A percentile compares a stretch with the other conserved stretches of the same genome.
Evolutionary conservation across 805 yeast genomes (phyloP).

Genomic region (Saturnispora serradocipensis): DNA sequence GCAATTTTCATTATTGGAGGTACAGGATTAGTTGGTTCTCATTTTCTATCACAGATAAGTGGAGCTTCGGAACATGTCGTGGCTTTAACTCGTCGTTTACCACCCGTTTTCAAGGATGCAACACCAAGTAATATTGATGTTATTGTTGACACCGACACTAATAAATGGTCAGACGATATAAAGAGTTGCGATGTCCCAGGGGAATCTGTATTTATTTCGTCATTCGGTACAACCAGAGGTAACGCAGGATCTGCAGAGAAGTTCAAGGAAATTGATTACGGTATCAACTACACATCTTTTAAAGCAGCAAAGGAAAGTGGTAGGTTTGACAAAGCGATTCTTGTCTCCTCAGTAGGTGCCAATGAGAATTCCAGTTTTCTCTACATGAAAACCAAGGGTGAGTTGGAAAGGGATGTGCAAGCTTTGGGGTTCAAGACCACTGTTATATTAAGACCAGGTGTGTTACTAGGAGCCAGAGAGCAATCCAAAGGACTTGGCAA

Average conservation of each 20-base stretch:
- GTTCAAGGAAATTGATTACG: conserved; percentile 67
- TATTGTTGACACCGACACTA: conserved; percentile 37
- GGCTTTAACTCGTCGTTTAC: conserved; percentile 45
- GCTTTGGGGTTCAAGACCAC: conserved; percentile 60
- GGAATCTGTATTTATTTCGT: conserved; percentile 44
- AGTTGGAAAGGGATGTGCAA: conserved; percentile 58
- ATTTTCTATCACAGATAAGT: conserved; percentile 37
- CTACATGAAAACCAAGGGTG: conserved; percentile 64
- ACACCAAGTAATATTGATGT: conserved; percentile 21
- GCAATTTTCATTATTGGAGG: conserved; percentile 47
- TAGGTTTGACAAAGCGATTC: conserved; percentile 48
- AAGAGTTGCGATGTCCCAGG: conserved; percentile 22
- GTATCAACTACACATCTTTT: conserved; percentile 58
- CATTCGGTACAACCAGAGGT: conserved; percentile 68
- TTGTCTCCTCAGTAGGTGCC: conserved; percentile 65
- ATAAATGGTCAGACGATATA: conserved; percentile 41
- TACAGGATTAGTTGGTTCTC: conserved; percentile 69
- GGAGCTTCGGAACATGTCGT: conserved; percentile 31
- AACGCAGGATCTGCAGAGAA: conserved; percentile 65
- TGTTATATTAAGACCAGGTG: conserved; percentile 72
- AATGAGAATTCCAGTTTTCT: conserved; percentile 44
- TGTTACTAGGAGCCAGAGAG: conserved; percentile 55
- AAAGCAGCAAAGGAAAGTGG: conserved; percentile 66
- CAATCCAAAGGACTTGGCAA: conserved; percentile 31
- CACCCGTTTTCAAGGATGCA: conserved; percentile 7